phyloP scores from a whole-genome alignment of 2,329 filamentous ascomycete genomes.

The Canariomyces notabilis region DNA sequence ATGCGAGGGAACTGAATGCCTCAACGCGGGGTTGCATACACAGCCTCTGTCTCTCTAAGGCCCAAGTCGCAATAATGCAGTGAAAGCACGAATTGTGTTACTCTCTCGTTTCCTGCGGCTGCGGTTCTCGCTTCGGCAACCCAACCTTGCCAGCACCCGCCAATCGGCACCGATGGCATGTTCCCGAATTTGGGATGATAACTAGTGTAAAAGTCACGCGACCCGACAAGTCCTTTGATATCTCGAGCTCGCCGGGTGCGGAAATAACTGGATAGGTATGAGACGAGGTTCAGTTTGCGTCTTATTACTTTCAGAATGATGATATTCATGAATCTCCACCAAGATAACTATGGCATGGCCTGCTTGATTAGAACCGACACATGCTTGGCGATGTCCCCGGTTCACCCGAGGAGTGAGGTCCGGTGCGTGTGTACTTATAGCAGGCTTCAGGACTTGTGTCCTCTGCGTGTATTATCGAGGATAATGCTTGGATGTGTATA shows the following conservation, averaged over 20 bases:
- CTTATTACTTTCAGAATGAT: neutral
- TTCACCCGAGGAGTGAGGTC: no score
- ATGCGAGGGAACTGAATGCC: neutral
- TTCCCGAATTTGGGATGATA: neutral
- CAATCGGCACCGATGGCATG: conserved; percentile 7
- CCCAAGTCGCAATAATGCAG: neutral
- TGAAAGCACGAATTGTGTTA: no score
- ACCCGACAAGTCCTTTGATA: neutral
- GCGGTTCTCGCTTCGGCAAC: no score
- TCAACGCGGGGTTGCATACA: neutral
- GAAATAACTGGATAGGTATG: neutral
- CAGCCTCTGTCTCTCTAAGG: conserved; percentile 5
- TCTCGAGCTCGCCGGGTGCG: neutral
- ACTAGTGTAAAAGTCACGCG: conserved; percentile 10
- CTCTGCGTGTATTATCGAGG: no score
- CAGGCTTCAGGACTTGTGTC: no score
- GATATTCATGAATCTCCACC: neutral
- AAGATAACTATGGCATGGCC: neutral
- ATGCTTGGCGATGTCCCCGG: no score
- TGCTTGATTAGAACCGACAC: no score
- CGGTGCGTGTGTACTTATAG: no score
- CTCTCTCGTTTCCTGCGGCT: no score
- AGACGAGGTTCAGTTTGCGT: no score
- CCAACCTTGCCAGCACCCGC: no score
- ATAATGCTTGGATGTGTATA: no score